Percentiles rank a stretch among this genome's conserved stretches.
Conservation (phyloP, 192 early-diverging fungal species). For the Coemansia brasiliensis region DNA sequence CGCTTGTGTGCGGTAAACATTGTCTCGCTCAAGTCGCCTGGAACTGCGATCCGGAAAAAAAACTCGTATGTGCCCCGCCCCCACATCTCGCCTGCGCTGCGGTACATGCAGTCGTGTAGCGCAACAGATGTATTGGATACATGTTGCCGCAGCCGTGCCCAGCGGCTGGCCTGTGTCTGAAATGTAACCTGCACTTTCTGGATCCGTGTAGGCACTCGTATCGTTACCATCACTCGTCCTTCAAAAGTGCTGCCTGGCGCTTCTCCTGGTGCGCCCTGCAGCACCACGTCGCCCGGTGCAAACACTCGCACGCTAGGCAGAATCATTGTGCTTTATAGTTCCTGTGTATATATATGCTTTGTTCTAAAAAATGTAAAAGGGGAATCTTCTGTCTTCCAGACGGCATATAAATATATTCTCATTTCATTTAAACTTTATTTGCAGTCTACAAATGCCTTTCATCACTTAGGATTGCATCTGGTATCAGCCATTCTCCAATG, state of each 20-base stretch:
- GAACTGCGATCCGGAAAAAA: slow-evolving; percentile 40
- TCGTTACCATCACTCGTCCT: slow-evolving; percentile 44
- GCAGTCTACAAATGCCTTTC: too few species aligned
- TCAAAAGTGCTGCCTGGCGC: slow-evolving; percentile 35
- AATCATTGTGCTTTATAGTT: slow-evolving; percentile 21
- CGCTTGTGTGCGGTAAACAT: slow-evolving; percentile 51
- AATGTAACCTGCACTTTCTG: slow-evolving; percentile 30
- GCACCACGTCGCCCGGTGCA: slow-evolving; percentile 38
- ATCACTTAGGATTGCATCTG: too few species aligned
- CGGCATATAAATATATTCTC: too few species aligned
- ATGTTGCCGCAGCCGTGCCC: not conserved
- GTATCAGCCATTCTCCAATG: too few species aligned
- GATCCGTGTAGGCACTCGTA: slow-evolving; percentile 27
- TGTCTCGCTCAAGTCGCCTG: slow-evolving; percentile 49
- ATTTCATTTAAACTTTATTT: too few species aligned
- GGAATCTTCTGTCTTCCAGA: too few species aligned
- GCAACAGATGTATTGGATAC: not conserved
- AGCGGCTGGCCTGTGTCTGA: slow-evolving; percentile 31
- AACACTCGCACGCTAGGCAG: slow-evolving; percentile 44
- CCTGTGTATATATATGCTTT: not conserved
- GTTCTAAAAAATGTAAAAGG: too few species aligned
- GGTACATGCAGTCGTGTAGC: slow-evolving; percentile 13
- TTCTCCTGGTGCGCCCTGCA: slow-evolving; percentile 38
- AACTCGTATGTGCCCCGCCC: slow-evolving; percentile 44
- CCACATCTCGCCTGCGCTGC: slow-evolving; percentile 14